A percentile compares a stretch with the other conserved stretches of the same genome.
These are phyloP conservation scores for Mortierella sp. DNA, from an alignment of 371 early-diverging fungal genomes.

Conservation along the genomic window DNA sequence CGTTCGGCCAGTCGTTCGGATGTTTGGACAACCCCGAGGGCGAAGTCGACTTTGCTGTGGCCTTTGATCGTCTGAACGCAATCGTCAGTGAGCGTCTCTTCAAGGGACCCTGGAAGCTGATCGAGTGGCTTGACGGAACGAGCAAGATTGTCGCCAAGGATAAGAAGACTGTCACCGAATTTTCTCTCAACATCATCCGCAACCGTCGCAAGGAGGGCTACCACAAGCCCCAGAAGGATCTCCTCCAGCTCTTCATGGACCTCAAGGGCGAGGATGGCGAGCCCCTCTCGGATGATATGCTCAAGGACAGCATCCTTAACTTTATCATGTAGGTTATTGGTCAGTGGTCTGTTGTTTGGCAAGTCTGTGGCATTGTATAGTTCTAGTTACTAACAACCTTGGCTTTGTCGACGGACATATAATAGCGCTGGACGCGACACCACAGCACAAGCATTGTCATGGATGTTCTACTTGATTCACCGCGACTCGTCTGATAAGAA, in stretches of 20 bases:
- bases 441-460: constrained; percentile 66
- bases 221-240: constrained; percentile 60
- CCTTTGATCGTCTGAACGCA: constrained; percentile 55
- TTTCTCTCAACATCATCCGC: constrained; percentile 50
- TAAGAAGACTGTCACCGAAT: constrained; percentile 46
- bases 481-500: constrained; percentile 62
- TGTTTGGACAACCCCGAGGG: constrained; percentile 39
- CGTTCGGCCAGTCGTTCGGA: constrained; percentile 56
- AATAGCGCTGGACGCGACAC: constrained; percentile 58
- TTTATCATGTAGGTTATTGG: constrained; percentile 54
- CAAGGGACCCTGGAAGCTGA: constrained; percentile 39
- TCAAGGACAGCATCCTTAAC: constrained; percentile 79
- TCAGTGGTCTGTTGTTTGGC: neutral
- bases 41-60: constrained; percentile 52
- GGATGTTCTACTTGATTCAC: constrained; percentile 75
- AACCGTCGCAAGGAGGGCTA: constrained; percentile 35
- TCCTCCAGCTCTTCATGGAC: constrained; percentile 75
- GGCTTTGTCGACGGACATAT: constrained; percentile 4
- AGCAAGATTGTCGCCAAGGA: constrained; percentile 44
- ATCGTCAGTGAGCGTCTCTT: constrained; percentile 46
- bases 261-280: constrained; percentile 67
- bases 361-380: neutral
- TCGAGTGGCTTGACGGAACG: constrained; percentile 32
- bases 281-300: constrained; percentile 63
- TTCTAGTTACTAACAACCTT: neutral